These are phyloP conservation scores for Esteya vermicola DNA, from an alignment of 2,329 filamentous ascomycete genomes.

Conservation along the genomic window DNA sequence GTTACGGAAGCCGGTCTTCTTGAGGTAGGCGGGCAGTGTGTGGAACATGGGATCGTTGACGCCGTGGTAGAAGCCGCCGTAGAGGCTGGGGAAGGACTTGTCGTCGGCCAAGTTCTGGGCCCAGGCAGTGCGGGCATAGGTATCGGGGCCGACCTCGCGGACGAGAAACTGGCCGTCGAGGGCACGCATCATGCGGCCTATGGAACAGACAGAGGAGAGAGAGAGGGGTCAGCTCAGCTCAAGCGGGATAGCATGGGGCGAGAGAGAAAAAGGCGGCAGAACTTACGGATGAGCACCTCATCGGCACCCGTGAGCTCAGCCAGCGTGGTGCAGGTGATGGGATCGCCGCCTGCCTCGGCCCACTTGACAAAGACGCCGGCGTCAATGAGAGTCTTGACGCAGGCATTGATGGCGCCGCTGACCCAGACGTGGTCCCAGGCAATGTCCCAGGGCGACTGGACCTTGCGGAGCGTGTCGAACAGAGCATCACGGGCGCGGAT, in stretches of 20 bases:
- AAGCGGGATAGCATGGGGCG: no score
- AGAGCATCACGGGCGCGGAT: not conserved
- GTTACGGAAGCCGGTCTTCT: not conserved
- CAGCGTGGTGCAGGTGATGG: not conserved
- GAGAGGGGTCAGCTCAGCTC: not conserved
- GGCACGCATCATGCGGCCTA: not conserved
- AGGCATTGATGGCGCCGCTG: not conserved
- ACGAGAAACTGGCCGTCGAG: not conserved
- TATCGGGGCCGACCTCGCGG: not conserved
- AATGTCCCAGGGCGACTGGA: conserved; percentile 1
- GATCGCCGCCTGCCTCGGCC: not conserved
- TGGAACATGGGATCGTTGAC: not conserved
- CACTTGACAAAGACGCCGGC: not conserved
- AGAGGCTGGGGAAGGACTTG: not conserved
- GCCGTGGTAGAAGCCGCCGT: not conserved
- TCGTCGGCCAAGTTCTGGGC: not conserved
- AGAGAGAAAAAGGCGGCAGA: not conserved
- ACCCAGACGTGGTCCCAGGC: conserved; percentile 1
- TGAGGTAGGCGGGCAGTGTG: not conserved
- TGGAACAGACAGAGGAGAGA: not conserved
- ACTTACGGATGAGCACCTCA: not conserved
- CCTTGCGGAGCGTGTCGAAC: not conserved
- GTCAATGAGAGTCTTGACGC: not conserved
- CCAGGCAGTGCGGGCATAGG: not conserved
- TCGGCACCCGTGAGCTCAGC: not conserved